phyloP scores from a whole-genome alignment of 2,329 filamentous ascomycete genomes.

The Elsinoe fawcettii region DNA sequence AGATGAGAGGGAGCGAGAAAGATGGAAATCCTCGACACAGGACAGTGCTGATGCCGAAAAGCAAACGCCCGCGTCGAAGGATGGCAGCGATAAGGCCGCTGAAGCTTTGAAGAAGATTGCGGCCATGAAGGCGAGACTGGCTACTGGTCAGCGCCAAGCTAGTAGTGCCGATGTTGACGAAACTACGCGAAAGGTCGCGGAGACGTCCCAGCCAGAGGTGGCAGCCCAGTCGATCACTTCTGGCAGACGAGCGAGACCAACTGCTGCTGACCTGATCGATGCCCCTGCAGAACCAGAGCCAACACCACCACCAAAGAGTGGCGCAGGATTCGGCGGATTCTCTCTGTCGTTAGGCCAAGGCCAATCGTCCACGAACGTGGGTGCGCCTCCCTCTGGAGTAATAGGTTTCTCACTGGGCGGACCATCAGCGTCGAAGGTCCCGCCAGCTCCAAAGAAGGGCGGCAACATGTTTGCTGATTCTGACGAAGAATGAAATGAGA shows the following conservation, averaged over 20 bases:
- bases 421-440: background rate
- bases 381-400: conserved; percentile 18
- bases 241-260: conserved; percentile 29
- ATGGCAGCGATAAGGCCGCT: conserved; percentile 21
- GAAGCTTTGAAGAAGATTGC: conserved; percentile 22
- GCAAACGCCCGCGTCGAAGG: background rate
- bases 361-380: background rate
- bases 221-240: conserved; percentile 21
- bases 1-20: conserved; percentile 39
- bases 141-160: conserved; percentile 14
- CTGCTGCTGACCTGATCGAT: conserved; percentile 21
- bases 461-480: conserved; percentile 81
- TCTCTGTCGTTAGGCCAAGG: conserved; percentile 16
- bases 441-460: conserved; percentile 46
- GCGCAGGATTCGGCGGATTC: conserved; percentile 19
- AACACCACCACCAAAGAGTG: conserved; percentile 22
- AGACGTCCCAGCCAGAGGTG: conserved; percentile 28
- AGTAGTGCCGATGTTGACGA: conserved; percentile 35
- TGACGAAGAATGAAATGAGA: conserved; percentile 43
- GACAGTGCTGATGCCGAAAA: background rate
- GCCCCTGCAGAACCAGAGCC: conserved; percentile 19
- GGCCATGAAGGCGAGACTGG: conserved; percentile 19
- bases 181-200: conserved; percentile 35
- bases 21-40: conserved; percentile 38
- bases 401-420: conserved; percentile 23